Percentiles rank a stretch among this genome's conserved stretches.
These are phyloP conservation scores for Cunninghamia lanceolata DNA, from an alignment of 75 land plant genomes.

Conservation along the genomic window DNA sequence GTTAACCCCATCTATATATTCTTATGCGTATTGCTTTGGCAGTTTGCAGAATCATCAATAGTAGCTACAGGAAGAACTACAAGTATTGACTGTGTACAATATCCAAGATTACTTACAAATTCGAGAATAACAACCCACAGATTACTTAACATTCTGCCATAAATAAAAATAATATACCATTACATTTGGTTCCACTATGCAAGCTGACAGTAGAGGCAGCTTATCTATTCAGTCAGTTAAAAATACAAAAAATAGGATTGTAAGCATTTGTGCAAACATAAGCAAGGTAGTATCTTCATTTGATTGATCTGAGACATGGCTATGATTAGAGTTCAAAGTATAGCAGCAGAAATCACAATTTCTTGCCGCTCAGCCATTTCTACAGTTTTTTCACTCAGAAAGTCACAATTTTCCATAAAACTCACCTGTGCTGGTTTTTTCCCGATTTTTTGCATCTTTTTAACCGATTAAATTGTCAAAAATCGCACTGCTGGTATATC, in stretches of 20 bases:
- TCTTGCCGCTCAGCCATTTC: too few species aligned
- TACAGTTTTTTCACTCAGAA: too few species aligned
- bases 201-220: neutral
- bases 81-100: neutral
- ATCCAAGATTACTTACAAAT: neutral
- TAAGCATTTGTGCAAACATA: neutral
- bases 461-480: too few species aligned
- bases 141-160: neutral
- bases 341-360: too few species aligned
- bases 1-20: neutral
- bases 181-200: too few species aligned
- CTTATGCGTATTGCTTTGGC: neutral
- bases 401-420: too few species aligned
- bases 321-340: too few species aligned
- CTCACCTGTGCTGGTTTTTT: too few species aligned
- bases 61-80: neutral
- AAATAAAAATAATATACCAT: neutral
- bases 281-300: neutral
- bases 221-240: neutral
- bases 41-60: neutral
- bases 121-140: neutral
- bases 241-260: neutral
- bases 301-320: neutral
- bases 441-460: too few species aligned
- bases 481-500: too few species aligned